Conservation (phyloP, 2,329 filamentous ascomycete species). For the Fusarium sp. region DNA sequence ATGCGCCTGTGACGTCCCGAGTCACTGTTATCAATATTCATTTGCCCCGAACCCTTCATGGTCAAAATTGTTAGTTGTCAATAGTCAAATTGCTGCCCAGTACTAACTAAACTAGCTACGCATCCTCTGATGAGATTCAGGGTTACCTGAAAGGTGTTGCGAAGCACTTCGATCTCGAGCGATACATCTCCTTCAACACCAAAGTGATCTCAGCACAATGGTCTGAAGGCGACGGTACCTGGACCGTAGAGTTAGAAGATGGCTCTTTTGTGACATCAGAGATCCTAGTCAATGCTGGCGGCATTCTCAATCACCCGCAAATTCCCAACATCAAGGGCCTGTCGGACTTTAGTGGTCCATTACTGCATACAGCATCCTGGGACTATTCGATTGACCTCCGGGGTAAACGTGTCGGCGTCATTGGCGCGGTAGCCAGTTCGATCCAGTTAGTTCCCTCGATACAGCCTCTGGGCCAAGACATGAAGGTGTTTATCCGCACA, state of each 20-base stretch:
- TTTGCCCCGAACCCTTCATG: constrained; percentile 57
- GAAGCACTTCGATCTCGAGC: constrained; percentile 53
- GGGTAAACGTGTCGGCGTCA: constrained; percentile 53
- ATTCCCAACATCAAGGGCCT: constrained; percentile 61
- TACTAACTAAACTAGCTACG: constrained; percentile 46
- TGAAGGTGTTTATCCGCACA: constrained; percentile 60
- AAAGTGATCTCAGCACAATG: constrained; percentile 50
- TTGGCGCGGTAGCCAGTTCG: constrained; percentile 53
- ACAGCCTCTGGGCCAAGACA: constrained; percentile 49
- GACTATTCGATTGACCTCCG: constrained; percentile 51
- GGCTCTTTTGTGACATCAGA: constrained; percentile 44
- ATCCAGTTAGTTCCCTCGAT: constrained; percentile 60
- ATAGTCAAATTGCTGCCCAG: rapidly evolving
- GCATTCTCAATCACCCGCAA: constrained; percentile 60
- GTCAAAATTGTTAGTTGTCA: constrained; percentile 55
- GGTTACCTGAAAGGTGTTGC: constrained; percentile 64
- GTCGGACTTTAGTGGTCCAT: constrained; percentile 55
- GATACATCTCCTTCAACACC: neutral
- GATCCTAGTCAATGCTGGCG: constrained; percentile 58
- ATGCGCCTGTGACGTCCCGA: constrained; percentile 63
- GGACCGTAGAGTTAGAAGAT: neutral
- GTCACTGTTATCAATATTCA: constrained; percentile 61
- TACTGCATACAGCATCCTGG: constrained; percentile 65
- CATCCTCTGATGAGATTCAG: constrained; percentile 63
- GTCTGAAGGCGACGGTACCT: neutral